Evolutionary conservation across 495 filamentous ascomycete species (phyloP).

Genomic region (Baudoinia panamericana): DNA sequence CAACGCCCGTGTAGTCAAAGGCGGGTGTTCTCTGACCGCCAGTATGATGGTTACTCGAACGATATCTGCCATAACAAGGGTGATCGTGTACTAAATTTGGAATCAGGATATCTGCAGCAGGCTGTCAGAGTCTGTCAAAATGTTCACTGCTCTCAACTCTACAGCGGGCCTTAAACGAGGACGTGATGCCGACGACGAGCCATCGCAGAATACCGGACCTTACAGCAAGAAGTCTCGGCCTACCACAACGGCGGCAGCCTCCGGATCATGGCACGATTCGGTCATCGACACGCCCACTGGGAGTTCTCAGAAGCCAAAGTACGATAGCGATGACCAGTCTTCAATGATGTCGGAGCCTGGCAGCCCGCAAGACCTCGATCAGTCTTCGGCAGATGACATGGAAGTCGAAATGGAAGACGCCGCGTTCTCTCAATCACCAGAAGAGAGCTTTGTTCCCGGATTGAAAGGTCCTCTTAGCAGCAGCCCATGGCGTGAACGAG

Average conservation of each 20-base stretch:
- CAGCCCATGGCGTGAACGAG: slow-evolving; percentile 9
- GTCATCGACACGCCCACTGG: slow-evolving; percentile 12
- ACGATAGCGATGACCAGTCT: slow-evolving; percentile 19
- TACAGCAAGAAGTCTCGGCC: slow-evolving; percentile 4
- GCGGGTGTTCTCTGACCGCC: too few relatives aligned
- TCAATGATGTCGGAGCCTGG: slow-evolving; percentile 21
- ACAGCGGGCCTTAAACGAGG: background rate
- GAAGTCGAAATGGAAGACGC: slow-evolving; percentile 42
- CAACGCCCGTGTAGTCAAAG: too few relatives aligned
- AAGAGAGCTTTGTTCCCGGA: background rate
- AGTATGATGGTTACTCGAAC: too few relatives aligned
- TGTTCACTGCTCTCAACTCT: too few relatives aligned
- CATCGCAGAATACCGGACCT: background rate
- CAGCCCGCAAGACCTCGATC: slow-evolving; percentile 16
- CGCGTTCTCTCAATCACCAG: slow-evolving; percentile 21
- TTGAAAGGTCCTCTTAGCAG: slow-evolving; percentile 1
- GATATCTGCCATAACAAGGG: too few relatives aligned
- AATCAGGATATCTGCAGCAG: too few relatives aligned
- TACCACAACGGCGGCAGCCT: background rate
- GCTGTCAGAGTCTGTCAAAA: too few relatives aligned
- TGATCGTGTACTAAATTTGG: too few relatives aligned
- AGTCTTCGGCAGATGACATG: slow-evolving; percentile 29
- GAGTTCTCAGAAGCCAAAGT: slow-evolving; percentile 9
- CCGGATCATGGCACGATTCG: slow-evolving; percentile 11
- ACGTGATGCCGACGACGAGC: background rate